These are phyloP conservation scores for Sequoiadendron giganteum DNA, from an alignment of 75 land plant genomes.

Conservation along the genomic window DNA sequence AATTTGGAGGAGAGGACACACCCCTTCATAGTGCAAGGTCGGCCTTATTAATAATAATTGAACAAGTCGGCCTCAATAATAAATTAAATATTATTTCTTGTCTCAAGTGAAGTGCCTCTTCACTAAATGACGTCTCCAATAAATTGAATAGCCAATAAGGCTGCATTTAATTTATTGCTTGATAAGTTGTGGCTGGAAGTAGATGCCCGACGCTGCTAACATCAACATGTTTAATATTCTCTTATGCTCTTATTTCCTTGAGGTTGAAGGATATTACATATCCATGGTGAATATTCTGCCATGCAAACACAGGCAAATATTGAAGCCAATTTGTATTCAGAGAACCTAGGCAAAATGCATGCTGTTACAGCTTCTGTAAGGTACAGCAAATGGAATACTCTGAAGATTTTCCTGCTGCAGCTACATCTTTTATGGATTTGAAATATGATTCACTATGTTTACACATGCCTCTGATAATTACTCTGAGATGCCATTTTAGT, in stretches of 20 bases:
- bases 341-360: not conserved
- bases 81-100: too few species aligned
- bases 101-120: too few species aligned
- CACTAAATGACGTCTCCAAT: too few species aligned
- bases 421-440: not conserved
- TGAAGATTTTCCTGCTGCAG: not conserved
- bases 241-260: not conserved
- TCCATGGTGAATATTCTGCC: not conserved
- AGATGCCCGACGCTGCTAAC: too few species aligned
- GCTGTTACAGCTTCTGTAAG: not conserved
- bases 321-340: not conserved
- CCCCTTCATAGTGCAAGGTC: too few species aligned
- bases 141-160: too few species aligned
- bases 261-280: not conserved
- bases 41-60: too few species aligned
- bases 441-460: not conserved
- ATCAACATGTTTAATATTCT: not conserved
- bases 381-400: not conserved
- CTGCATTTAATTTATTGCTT: too few species aligned
- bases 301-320: not conserved
- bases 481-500: not conserved
- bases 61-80: too few species aligned
- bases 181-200: too few species aligned
- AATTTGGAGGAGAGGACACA: too few species aligned
- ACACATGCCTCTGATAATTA: not conserved